Percentiles rank a stretch among this genome's conserved stretches.
Conservation (phyloP, 225 moss, liverwort and hornwort genomes). For the Bryoerythrophyllum caledonicum region DNA sequence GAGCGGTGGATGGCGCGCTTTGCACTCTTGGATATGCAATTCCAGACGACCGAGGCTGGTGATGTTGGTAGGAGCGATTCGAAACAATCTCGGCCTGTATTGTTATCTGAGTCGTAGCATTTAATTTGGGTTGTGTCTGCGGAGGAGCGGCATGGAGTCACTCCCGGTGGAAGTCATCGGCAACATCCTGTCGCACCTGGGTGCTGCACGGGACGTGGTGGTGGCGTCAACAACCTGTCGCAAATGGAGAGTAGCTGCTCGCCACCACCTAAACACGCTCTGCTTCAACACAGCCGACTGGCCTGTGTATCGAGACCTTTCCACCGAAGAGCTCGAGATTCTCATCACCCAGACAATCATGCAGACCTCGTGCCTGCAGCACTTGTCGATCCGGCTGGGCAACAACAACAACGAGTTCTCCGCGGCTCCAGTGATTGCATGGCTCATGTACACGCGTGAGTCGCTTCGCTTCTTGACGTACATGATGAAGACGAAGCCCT, state of each 20-base stretch:
- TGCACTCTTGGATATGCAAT: constrained; percentile 15
- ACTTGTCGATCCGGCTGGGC: constrained; percentile 61
- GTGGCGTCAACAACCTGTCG: constrained; percentile 73
- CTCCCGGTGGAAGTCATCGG: constrained; percentile 80
- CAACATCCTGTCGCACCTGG: constrained; percentile 77
- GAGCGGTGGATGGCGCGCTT: constrained; percentile 24
- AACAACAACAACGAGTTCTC: constrained; percentile 47
- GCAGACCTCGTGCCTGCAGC: constrained; percentile 67
- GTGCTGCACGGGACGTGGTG: constrained; percentile 75
- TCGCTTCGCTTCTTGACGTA: constrained; percentile 70
- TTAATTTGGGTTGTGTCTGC: neutral
- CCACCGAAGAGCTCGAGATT: constrained; percentile 62
- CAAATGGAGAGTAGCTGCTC: constrained; percentile 77
- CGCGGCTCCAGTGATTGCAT: constrained; percentile 72
- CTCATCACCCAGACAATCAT: constrained; percentile 73
- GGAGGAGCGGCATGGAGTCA: constrained; percentile 54
- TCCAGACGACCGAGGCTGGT: constrained; percentile 21
- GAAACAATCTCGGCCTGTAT: neutral
- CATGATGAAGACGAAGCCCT: constrained; percentile 63
- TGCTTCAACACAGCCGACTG: constrained; percentile 59
- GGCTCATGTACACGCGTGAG: constrained; percentile 81
- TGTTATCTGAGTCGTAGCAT: neutral
- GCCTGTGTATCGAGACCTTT: constrained; percentile 47
- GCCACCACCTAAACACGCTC: constrained; percentile 69
- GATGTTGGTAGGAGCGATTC: neutral